Percentiles rank a stretch among this genome's conserved stretches.
phyloP scores from a whole-genome alignment of 2,329 filamentous ascomycete genomes.

The Pseudodiploospora longispora region DNA sequence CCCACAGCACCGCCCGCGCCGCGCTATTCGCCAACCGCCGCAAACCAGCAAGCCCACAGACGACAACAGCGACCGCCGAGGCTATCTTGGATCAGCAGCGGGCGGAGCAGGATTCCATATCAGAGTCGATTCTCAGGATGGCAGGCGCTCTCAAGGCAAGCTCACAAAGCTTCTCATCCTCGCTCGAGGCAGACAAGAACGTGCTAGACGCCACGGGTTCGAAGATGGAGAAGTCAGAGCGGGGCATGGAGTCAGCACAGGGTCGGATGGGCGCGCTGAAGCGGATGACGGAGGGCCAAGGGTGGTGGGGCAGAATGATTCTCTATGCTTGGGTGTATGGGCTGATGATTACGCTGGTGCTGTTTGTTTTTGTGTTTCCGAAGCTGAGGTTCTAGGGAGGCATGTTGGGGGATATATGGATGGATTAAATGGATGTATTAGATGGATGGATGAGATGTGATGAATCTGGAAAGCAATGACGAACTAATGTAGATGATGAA shows the following conservation, averaged over 20 bases:
- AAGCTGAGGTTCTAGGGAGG: constrained; percentile 69
- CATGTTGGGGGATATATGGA: constrained; percentile 2
- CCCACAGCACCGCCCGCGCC: constrained; percentile 31
- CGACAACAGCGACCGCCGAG: constrained; percentile 52
- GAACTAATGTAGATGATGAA: too few relatives aligned
- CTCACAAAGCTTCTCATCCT: constrained; percentile 61
- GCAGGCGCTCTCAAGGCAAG: constrained; percentile 70
- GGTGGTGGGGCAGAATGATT: constrained; percentile 77
- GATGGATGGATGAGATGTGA: too few relatives aligned
- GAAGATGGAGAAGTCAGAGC: constrained; percentile 69
- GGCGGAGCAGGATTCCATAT: constrained; percentile 74
- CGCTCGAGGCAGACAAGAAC: constrained; percentile 64
- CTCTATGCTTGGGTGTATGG: constrained; percentile 79
- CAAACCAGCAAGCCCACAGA: constrained; percentile 26
- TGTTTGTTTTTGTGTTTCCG: constrained; percentile 78
- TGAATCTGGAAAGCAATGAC: too few relatives aligned
- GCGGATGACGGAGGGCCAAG: constrained; percentile 78
- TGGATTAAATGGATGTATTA: background rate
- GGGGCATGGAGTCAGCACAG: constrained; percentile 67
- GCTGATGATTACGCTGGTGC: constrained; percentile 66
- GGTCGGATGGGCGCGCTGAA: constrained; percentile 69
- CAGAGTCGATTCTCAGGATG: constrained; percentile 71
- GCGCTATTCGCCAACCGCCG: constrained; percentile 36
- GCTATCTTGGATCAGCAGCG: constrained; percentile 69
- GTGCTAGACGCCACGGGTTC: constrained; percentile 62